These are phyloP conservation scores for Aspergillus candidus DNA, from an alignment of 2,329 filamentous ascomycete genomes.

Conservation along the genomic window DNA sequence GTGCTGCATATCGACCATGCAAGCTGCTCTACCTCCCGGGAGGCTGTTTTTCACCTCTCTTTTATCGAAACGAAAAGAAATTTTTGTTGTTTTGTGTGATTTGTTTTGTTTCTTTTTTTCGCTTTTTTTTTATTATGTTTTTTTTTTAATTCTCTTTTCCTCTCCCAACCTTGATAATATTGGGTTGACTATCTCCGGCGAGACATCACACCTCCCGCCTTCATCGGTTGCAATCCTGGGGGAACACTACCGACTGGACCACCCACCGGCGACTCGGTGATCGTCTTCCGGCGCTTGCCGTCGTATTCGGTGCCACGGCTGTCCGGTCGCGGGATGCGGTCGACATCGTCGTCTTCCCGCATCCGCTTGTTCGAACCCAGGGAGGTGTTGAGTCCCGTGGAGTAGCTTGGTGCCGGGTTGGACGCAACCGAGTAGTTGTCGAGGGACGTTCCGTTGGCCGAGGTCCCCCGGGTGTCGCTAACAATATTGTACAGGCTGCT, in stretches of 20 bases:
- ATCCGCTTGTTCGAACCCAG: conserved; percentile 54
- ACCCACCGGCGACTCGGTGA: conserved; percentile 53
- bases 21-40: too few relatives aligned
- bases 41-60: too few relatives aligned
- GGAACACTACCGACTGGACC: conserved; percentile 38
- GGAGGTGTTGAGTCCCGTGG: conserved; percentile 62
- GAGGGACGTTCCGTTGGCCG: conserved; percentile 58
- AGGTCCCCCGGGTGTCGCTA: conserved; percentile 64
- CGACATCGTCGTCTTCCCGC: conserved; percentile 59
- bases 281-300: conserved; percentile 73
- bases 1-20: too few relatives aligned
- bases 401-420: conserved; percentile 51
- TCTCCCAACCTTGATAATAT: background rate
- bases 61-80: background rate
- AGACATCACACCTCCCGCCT: conserved; percentile 36
- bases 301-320: conserved; percentile 55
- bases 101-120: conserved; percentile 11
- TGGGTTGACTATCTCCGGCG: conserved; percentile 30
- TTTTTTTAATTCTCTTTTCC: conserved; percentile 1
- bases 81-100: background rate
- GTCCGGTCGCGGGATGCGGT: conserved; percentile 60
- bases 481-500: conserved; percentile 88
- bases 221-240: conserved; percentile 39
- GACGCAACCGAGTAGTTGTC: conserved; percentile 66
- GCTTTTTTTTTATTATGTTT: conserved; percentile 3